Conservation (phyloP, 768 basidiomycete species). For the Fomitopsis pulvina region DNA sequence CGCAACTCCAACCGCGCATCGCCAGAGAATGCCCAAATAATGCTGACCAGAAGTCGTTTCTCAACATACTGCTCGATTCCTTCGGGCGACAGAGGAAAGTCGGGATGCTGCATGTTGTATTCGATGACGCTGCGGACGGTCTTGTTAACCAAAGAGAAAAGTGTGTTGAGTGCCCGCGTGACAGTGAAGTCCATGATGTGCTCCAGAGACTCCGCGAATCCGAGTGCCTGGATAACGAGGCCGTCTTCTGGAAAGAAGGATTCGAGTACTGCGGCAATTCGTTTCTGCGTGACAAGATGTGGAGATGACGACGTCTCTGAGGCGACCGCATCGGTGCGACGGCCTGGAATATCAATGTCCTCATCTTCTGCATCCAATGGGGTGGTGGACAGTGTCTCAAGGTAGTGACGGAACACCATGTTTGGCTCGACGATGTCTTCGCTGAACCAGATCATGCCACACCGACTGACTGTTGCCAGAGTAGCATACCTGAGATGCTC, state of each 20-base stretch:
- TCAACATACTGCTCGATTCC: conserved; percentile 87
- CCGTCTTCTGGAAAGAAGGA: conserved; percentile 80
- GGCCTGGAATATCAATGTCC: conserved; percentile 58
- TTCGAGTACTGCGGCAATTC: conserved; percentile 67
- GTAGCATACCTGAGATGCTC: conserved; percentile 97
- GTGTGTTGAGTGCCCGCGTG: conserved; percentile 87
- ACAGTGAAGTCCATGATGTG: conserved; percentile 99
- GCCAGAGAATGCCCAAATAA: conserved; percentile 98
- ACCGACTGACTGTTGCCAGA: conserved; percentile 97
- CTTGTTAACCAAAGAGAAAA: conserved; percentile 97
- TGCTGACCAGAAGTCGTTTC: conserved; percentile 82
- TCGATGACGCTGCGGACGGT: conserved; percentile 89
- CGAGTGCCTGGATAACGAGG: conserved; percentile 72
- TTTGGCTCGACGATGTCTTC: conserved; percentile 87
- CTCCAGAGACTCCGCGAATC: conserved; percentile 77
- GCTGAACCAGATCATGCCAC: conserved; percentile 99
- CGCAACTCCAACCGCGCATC: conserved; percentile 90
- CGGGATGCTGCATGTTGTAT: conserved; percentile 90
- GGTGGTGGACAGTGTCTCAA: conserved; percentile 64
- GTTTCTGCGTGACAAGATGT: conserved; percentile 69
- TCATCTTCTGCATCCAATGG: conserved; percentile 91
- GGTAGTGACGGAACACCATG: conserved; percentile 90
- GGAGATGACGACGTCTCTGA: conserved; percentile 48
- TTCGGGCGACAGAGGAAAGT: conserved; percentile 85
- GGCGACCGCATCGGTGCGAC: conserved; percentile 42